phyloP scores from a whole-genome alignment of 257 asterid species.

The Przewalskia tangutica region DNA sequence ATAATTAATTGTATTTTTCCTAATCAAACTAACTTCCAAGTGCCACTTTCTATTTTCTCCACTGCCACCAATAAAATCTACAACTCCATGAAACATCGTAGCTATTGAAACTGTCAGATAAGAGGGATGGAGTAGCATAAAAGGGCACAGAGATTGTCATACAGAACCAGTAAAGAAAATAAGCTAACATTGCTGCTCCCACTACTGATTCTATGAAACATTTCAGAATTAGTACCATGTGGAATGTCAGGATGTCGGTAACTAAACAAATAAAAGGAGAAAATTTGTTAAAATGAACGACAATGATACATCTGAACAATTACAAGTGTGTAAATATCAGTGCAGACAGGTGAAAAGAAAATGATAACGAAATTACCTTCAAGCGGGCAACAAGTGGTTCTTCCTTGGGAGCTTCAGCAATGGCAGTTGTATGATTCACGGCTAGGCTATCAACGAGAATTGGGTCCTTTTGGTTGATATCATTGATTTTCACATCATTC shows the following conservation, averaged over 20 bases:
- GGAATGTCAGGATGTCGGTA: neutral
- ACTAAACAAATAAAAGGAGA: neutral
- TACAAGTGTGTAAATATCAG: neutral
- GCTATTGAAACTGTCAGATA: neutral
- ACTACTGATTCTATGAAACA: neutral
- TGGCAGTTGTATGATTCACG: constrained; percentile 24
- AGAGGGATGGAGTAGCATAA: neutral
- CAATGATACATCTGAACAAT: neutral
- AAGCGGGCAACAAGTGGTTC: constrained; percentile 92
- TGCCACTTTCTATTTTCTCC: neutral
- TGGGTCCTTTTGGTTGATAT: constrained; percentile 31
- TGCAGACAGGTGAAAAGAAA: neutral
- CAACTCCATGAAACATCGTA: neutral
- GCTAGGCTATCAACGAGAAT: constrained; percentile 24
- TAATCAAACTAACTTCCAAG: constrained; percentile 2
- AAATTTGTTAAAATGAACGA: neutral
- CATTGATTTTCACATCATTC: constrained; percentile 29
- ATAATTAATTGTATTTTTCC: neutral
- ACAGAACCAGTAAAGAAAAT: neutral
- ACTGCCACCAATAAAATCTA: neutral
- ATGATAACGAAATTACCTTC: constrained; percentile 40
- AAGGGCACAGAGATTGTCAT: neutral
- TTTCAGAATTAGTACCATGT: neutral
- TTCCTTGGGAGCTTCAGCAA: constrained; percentile 43
- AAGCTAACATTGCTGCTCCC: neutral